Percentiles rank a stretch among this genome's conserved stretches.
Evolutionary conservation across 768 basidiomycete species (phyloP).

Genomic region (Lactarius hatsudake): DNA sequence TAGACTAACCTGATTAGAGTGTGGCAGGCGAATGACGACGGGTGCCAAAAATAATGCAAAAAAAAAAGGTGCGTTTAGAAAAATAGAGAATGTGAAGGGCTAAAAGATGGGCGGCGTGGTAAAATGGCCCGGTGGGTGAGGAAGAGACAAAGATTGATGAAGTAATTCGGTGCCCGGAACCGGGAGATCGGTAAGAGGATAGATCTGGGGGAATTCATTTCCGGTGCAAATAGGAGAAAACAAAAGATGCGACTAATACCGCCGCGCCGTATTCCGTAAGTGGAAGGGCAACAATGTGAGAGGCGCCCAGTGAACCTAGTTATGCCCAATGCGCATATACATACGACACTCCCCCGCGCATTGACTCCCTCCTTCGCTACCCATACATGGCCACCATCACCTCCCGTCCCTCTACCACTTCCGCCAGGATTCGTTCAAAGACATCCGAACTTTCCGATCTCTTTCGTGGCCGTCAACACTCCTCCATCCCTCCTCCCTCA

Average conservation of each 20-base stretch:
- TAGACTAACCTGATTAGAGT: not conserved
- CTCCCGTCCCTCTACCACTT: slow-evolving; percentile 18
- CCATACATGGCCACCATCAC: slow-evolving; percentile 14
- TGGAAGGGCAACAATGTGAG: not conserved
- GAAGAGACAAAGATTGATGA: not conserved
- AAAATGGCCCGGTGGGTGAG: slow-evolving; percentile 2
- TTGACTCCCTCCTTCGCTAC: not conserved
- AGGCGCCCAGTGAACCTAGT: not conserved
- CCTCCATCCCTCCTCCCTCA: slow-evolving; percentile 10
- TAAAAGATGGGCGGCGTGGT: not conserved
- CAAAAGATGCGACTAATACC: slow-evolving; percentile 7
- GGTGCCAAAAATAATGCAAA: not conserved
- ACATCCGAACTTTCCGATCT: slow-evolving; percentile 27
- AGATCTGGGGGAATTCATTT: slow-evolving; percentile 18
- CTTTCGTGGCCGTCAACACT: slow-evolving; percentile 22
- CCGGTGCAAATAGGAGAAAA: slow-evolving; percentile 12
- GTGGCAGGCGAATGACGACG: slow-evolving; percentile 3
- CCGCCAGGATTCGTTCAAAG: slow-evolving; percentile 23
- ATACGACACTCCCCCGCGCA: slow-evolving; percentile 6
- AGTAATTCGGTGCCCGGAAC: not conserved
- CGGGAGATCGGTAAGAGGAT: not conserved
- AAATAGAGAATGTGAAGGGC: not conserved
- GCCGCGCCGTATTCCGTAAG: slow-evolving; percentile 11
- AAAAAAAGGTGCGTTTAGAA: not conserved
- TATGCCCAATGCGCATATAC: slow-evolving; percentile 14